These are phyloP conservation scores for Aspergillus tubingensis DNA, from an alignment of 2,329 filamentous ascomycete species.

Conservation along the genomic window DNA sequence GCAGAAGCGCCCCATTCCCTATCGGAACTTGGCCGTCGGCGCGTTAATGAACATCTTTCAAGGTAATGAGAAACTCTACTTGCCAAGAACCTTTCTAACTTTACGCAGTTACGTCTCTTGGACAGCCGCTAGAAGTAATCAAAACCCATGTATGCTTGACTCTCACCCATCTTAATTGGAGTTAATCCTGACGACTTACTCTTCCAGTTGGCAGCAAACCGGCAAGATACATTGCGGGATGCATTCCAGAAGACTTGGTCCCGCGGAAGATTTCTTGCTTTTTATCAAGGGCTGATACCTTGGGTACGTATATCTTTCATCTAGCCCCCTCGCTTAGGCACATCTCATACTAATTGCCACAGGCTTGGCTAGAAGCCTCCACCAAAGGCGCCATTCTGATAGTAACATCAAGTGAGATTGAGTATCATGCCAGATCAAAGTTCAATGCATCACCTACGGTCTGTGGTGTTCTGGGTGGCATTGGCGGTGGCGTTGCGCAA, in stretches of 20 bases:
- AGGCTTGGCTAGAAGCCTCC: constrained; percentile 94
- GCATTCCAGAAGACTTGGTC: constrained; percentile 8
- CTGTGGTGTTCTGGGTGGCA: constrained; percentile 62
- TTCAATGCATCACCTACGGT: not conserved
- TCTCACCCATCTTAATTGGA: too few species aligned
- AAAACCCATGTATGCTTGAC: constrained; percentile 7
- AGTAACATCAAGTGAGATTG: constrained; percentile 94
- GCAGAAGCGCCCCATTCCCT: constrained; percentile 7
- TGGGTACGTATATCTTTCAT: not conserved
- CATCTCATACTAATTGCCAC: not conserved
- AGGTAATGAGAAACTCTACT: not conserved
- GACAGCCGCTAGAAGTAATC: constrained; percentile 7
- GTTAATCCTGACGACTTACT: too few species aligned
- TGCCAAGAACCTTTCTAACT: not conserved
- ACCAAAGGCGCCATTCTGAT: constrained; percentile 97
- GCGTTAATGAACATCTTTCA: constrained; percentile 10
- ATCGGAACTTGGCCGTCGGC: constrained; percentile 7
- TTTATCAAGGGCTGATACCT: constrained; percentile 11
- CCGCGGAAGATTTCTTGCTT: not conserved
- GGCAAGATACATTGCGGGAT: not conserved
- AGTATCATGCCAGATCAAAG: constrained; percentile 74
- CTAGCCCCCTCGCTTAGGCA: not conserved
- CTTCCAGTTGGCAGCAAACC: constrained; percentile 3
- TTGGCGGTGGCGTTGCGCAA: constrained; percentile 89
- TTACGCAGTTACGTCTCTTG: not conserved